Evolutionary conservation across 345 rosid species (phyloP).

Genomic region (Toxicodendron radicans): DNA sequence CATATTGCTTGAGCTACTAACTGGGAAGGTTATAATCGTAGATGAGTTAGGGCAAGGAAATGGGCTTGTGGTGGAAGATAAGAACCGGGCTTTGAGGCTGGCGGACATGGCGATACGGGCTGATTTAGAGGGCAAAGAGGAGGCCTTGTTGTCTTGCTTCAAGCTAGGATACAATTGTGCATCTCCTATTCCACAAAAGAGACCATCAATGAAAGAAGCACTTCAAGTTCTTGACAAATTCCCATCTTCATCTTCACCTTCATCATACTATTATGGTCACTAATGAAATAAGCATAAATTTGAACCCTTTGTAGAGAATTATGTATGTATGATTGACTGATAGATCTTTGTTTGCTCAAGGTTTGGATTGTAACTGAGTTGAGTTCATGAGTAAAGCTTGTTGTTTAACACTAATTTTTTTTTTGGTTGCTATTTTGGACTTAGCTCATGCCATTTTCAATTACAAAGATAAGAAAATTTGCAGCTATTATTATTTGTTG

Average conservation of each 20-base stretch:
- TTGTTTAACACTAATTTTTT: conserved; percentile 17
- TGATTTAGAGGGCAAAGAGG: conserved; percentile 86
- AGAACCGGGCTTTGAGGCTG: conserved; percentile 59
- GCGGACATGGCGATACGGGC: conserved; percentile 66
- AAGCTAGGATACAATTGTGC: conserved; percentile 82
- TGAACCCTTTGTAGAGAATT: conserved; percentile 22
- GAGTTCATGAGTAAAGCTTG: neutral
- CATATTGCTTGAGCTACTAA: conserved; percentile 70
- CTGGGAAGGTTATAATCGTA: conserved; percentile 66
- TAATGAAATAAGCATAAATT: conserved; percentile 20
- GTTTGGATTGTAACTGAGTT: conserved; percentile 18
- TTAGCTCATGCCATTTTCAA: neutral
- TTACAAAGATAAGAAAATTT: neutral
- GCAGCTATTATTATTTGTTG: neutral
- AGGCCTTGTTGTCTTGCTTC: conserved; percentile 73
- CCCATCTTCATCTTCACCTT: conserved; percentile 33
- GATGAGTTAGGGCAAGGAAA: conserved; percentile 91
- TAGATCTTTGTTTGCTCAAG: conserved; percentile 8
- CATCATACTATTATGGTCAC: conserved; percentile 37
- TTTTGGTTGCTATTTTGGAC: conserved; percentile 5
- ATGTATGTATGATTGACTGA: conserved; percentile 31
- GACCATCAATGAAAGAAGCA: conserved; percentile 83
- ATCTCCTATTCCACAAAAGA: conserved; percentile 76
- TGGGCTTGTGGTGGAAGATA: conserved; percentile 70
- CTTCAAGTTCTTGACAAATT: conserved; percentile 73